Base-by-base conservation (phyloP, 2,329 filamentous ascomycete species). In the Sarocladiaceae sp. region DNA sequence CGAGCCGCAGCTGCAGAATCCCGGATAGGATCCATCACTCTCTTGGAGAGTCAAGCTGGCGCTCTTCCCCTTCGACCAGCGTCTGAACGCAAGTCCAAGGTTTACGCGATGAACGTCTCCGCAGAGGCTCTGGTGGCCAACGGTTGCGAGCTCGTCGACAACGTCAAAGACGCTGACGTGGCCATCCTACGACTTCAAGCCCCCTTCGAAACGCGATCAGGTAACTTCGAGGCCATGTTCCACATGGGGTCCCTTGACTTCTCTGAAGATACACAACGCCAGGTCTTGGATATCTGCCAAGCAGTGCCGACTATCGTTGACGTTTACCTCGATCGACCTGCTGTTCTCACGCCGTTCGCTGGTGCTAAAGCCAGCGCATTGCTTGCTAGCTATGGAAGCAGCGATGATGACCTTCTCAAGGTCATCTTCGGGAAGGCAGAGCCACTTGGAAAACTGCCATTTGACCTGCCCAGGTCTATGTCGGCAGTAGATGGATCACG, bases 391-490 rank as follows among this genome's bases (percentile, higher is more conserved):
- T 29, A 29, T 29, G 26, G 26, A 9, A 29, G 26, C 26, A 29
- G 26, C 26, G 26, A 29, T 13, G 13, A 13, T 13, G 26, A 29
- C 13, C 13, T 29, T 13, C 26, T 29, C 9, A 13, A 7, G 26
- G 26, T 29, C 26, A 9, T 29, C 9, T 13, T 29, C 13, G 26
- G 26, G 9, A 13, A 7, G 26, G 26, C 26, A 29, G 13, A 29
- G 13, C 13, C 26, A 7, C 26, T 29, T 7, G 7, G 26, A 7
- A 29, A 13, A 13, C 26, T 29, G 26, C 26, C 26, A 13, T 29
- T 29, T 13, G 26, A 35, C 33, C 18, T 35, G 33, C 33, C 33
- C 33, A 35, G 33, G 18, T 35, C 33, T 15, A 35, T 35, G 33
- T 18, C 33, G 10, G 33, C 33, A 21, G 33, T 35, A 9, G 33